A percentile compares a stretch with the other conserved stretches of the same genome.
phyloP scores from a whole-genome alignment of 2,329 filamentous ascomycete genomes.

The Penicillium sp. region DNA sequence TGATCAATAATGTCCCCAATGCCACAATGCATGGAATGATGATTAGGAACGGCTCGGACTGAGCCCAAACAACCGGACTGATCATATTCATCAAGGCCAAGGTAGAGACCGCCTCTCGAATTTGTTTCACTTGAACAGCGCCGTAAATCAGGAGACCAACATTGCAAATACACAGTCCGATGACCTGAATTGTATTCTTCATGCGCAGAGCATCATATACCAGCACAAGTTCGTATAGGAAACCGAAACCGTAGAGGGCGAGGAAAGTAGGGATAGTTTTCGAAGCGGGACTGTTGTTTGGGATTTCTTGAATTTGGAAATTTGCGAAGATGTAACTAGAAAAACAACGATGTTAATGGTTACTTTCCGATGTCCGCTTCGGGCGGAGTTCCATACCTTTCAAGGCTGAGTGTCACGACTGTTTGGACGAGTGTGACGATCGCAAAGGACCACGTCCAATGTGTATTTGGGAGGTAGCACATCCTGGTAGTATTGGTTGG shows the following conservation, averaged over 20 bases:
- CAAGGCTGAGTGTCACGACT: constrained; percentile 74
- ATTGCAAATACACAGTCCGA: constrained; percentile 91
- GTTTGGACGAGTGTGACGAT: constrained; percentile 72
- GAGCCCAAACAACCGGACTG: constrained; percentile 60
- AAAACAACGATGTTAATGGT: neutral
- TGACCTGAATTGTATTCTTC: constrained; percentile 98
- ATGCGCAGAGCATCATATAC: constrained; percentile 90
- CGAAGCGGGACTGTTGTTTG: constrained; percentile 45
- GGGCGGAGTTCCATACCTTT: constrained; percentile 65
- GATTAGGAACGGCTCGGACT: constrained; percentile 73
- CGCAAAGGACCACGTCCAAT: constrained; percentile 88
- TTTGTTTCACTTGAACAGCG: constrained; percentile 88
- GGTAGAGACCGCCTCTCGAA: constrained; percentile 66
- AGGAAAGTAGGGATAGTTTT: constrained; percentile 89
- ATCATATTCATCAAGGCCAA: constrained; percentile 54
- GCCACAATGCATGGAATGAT: constrained; percentile 83
- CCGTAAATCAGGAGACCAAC: constrained; percentile 89
- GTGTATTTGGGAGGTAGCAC: constrained; percentile 71
- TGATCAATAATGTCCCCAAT: constrained; percentile 69
- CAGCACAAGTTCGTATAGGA: constrained; percentile 84
- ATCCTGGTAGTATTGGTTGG: constrained; percentile 50
- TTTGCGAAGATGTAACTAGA: constrained; percentile 81
- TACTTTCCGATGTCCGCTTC: neutral
- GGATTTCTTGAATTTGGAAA: constrained; percentile 64
- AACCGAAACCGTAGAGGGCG: constrained; percentile 95